Conservation (phyloP, 2,329 filamentous ascomycete genomes). For the Myriosclerotinia duriaeana region DNA sequence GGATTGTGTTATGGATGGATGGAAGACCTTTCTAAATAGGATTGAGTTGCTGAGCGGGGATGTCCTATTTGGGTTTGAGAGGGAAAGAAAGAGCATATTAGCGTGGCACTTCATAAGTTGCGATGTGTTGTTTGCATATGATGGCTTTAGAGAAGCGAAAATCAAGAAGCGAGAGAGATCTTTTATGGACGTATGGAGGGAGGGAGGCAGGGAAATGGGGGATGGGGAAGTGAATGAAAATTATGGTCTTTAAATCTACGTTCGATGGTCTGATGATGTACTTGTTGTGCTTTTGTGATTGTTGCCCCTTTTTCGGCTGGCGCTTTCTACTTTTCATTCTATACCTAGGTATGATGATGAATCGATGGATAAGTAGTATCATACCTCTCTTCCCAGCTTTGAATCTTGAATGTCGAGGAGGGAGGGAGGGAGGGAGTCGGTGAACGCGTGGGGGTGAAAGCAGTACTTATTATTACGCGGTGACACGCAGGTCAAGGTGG, state of each 20-base stretch:
- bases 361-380: too few relatives aligned
- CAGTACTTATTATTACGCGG: too few relatives aligned
- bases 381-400: too few relatives aligned
- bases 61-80: slow-evolving; percentile 3
- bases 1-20: slow-evolving; percentile 3
- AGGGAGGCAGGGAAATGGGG: not conserved
- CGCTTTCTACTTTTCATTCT: too few relatives aligned
- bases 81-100: not conserved
- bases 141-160: slow-evolving; percentile 7
- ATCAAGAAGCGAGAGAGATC: slow-evolving; percentile 1
- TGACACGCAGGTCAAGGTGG: too few relatives aligned
- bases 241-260: not conserved
- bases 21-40: not conserved
- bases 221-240: slow-evolving; percentile 3
- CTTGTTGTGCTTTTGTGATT: not conserved
- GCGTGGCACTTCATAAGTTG: not conserved
- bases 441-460: too few relatives aligned
- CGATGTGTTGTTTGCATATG: slow-evolving; percentile 13
- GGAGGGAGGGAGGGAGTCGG: too few relatives aligned
- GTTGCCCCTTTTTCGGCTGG: too few relatives aligned
- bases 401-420: too few relatives aligned
- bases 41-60: not conserved
- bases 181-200: not conserved
- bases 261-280: not conserved
- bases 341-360: too few relatives aligned